Conservation (phyloP, 306 rosid species). For the Glycine tomentella region DNA sequence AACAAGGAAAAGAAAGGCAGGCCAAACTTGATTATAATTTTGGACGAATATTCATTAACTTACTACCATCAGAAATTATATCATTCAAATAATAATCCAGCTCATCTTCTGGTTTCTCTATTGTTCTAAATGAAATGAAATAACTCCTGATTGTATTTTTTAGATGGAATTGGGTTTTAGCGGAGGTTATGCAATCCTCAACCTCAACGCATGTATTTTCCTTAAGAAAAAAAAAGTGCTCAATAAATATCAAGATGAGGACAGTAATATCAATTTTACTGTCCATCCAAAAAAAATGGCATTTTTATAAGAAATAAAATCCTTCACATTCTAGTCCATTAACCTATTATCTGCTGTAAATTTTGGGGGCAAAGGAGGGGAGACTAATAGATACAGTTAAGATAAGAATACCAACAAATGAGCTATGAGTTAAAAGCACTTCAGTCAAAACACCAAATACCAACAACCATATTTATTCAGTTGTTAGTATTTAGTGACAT, state of each 20-base stretch:
- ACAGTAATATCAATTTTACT: not conserved
- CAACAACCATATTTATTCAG: conserved; percentile 21
- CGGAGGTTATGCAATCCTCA: too few relatives aligned
- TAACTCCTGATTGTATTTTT: too few relatives aligned
- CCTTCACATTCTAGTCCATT: conserved; percentile 41
- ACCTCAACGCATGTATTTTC: too few relatives aligned
- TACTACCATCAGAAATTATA: not conserved
- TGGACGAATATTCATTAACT: not conserved
- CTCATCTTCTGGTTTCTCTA: too few relatives aligned
- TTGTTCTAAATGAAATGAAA: too few relatives aligned
- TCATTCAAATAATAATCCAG: not conserved
- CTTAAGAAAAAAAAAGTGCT: too few relatives aligned
- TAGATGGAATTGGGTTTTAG: too few relatives aligned
- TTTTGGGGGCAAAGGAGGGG: not conserved
- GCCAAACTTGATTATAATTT: not conserved
- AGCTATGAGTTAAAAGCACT: conserved; percentile 26
- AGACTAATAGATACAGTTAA: conserved; percentile 30
- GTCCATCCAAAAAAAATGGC: conserved; percentile 12
- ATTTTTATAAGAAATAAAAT: conserved; percentile 24
- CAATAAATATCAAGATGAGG: not conserved
- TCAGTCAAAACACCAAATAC: not conserved
- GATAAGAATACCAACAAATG: not conserved
- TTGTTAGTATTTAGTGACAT: conserved; percentile 47
- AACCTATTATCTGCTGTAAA: conserved; percentile 18
- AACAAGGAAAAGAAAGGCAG: not conserved